These are phyloP conservation scores for Candida albicans DNA, from an alignment of 1,139 yeast species.

Conservation along the genomic window DNA sequence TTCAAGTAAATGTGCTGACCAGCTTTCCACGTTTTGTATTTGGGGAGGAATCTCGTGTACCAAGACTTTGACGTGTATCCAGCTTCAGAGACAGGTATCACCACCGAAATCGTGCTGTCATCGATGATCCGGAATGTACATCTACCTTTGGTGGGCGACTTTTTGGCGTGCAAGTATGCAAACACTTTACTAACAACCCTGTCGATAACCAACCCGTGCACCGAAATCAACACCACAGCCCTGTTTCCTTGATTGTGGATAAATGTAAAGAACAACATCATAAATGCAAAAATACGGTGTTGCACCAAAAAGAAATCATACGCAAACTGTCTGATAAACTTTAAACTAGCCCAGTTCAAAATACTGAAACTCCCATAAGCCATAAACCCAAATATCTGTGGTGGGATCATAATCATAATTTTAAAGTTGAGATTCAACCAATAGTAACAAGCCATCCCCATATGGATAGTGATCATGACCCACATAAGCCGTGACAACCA, in stretches of 20 bases:
- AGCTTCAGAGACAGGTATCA: constrained; percentile 31
- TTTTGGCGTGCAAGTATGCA: constrained; percentile 30
- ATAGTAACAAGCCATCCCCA: constrained; percentile 31
- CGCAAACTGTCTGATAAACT: constrained; percentile 38
- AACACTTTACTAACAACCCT: constrained; percentile 34
- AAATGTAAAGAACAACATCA: constrained; percentile 44
- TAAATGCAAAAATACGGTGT: constrained; percentile 43
- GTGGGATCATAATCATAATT: constrained; percentile 50
- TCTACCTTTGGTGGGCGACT: constrained; percentile 40
- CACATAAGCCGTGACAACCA: constrained; percentile 48
- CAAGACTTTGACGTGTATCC: constrained; percentile 18
- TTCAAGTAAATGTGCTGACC: constrained; percentile 49
- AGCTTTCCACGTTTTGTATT: constrained; percentile 45
- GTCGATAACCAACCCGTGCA: constrained; percentile 46
- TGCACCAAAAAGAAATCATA: constrained; percentile 48
- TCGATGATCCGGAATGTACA: constrained; percentile 42
- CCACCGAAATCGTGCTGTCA: constrained; percentile 38
- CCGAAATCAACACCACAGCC: constrained; percentile 40
- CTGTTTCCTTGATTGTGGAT: constrained; percentile 42
- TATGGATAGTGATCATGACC: constrained; percentile 38
- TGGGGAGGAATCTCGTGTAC: constrained; percentile 35
- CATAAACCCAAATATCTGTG: constrained; percentile 53
- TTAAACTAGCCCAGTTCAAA: constrained; percentile 38
- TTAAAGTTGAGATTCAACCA: constrained; percentile 42
- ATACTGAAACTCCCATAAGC: constrained; percentile 40